Base-by-base conservation (phyloP, 495 filamentous ascomycete genomes). In the Corynascus novoguineensis region DNA sequence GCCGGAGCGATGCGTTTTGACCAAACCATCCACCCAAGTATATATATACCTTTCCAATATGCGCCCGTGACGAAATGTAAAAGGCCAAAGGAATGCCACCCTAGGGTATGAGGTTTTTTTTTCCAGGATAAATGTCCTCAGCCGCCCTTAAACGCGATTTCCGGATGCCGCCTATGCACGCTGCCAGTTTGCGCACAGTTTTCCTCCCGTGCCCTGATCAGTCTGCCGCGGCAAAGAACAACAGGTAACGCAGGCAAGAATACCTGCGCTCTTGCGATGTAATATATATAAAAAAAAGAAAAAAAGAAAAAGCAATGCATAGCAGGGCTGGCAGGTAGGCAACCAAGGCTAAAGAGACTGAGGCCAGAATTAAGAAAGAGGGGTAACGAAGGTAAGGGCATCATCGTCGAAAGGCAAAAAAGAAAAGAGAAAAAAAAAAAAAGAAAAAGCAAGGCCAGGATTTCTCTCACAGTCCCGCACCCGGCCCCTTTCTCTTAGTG, bases 401-500 rank as follows among this genome's bases (percentile, higher is more conserved):
- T n/a, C n/a, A n/a, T n/a, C 6, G 1, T 38, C 34, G 3, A 5
- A 37, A 37, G 10, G 34, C 34, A 12, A 12, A 38, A n/a, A 38
- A 38, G 7, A 38, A 1, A n/a, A 38, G 35, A 38, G n/a, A n/a
- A n/a, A n/a, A n/a, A n/a, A n/a, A n/a, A n/a, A n/a, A n/a, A n/a
- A n/a, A n/a, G n/a, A n/a, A n/a, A n/a, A n/a, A n/a, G n/a, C n/a
- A n/a, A n/a, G n/a, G n/a, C n/a, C n/a, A n/a, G n/a, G n/a, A n/a
- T n/a, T n/a, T n/a, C n/a, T n/a, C n/a, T n/a, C n/a, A n/a, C n/a
- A n/a, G n/a, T n/a, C n/a, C n/a, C n/a, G n/a, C n/a, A n/a, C n/a
- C n/a, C n/a, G n/a, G n/a, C 7, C 0, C 24, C 15, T 31, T 27
- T 9, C 11, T 41, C 29, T 65, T 54, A 68, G 45, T 53, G 67